These are phyloP conservation scores for Globisporangium recalcitrans DNA, from an alignment of 352 stramenopile genomes.

Conservation along the genomic window DNA sequence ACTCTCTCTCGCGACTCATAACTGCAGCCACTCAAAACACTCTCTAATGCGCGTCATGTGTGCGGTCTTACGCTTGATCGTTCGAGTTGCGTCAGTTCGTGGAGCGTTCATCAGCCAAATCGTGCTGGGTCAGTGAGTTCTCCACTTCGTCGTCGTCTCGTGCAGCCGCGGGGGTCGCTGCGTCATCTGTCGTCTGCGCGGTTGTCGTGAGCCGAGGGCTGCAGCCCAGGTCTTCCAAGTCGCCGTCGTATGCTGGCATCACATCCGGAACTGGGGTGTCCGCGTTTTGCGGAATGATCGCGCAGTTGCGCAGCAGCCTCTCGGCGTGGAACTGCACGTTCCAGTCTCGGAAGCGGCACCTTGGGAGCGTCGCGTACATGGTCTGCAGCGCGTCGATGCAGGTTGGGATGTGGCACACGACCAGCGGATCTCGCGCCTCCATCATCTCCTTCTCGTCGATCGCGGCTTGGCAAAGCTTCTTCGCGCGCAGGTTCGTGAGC, in stretches of 20 bases:
- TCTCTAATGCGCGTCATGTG: neutral
- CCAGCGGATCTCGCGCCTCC: constrained; percentile 22
- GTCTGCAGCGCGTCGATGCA: constrained; percentile 45
- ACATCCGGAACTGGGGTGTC: neutral
- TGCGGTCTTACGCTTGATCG: neutral
- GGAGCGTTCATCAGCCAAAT: neutral
- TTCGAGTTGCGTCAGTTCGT: neutral
- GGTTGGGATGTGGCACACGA: constrained; percentile 32
- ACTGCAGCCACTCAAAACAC: too few relatives aligned
- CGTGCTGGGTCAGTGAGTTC: neutral
- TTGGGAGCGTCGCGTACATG: constrained; percentile 49
- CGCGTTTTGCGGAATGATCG: constrained; percentile 21
- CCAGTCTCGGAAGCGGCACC: constrained; percentile 55
- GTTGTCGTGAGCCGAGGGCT: neutral
- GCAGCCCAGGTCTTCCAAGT: neutral
- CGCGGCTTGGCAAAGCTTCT: constrained; percentile 37
- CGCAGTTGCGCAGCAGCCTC: constrained; percentile 47
- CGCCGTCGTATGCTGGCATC: neutral
- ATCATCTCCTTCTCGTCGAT: constrained; percentile 46
- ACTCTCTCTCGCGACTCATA: neutral
- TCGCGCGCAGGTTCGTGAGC: constrained; percentile 40
- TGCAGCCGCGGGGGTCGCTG: too few relatives aligned
- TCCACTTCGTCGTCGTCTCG: neutral
- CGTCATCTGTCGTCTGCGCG: neutral
- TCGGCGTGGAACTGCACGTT: constrained; percentile 36